Percentiles rank a stretch among this genome's conserved stretches.
phyloP scores from a whole-genome alignment of 2,329 filamentous ascomycete species.

The Fusarium setosum region DNA sequence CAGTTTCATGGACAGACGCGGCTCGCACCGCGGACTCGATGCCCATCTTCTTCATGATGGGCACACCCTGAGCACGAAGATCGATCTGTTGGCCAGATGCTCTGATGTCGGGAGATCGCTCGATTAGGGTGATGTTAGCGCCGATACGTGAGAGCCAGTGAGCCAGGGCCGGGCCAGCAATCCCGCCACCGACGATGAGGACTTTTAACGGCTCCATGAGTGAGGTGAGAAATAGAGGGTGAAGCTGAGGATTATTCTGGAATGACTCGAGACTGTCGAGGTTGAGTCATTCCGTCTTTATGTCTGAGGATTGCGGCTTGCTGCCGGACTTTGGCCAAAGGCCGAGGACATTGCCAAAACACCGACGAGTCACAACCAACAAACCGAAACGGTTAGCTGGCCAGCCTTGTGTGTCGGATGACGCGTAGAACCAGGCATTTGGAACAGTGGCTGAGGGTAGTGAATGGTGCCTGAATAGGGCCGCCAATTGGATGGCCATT shows the following conservation, averaged over 20 bases:
- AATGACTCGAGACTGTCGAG: too few species aligned
- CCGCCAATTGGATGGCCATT: too few species aligned
- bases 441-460: too few species aligned
- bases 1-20: background rate
- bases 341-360: too few species aligned
- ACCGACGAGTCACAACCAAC: too few species aligned
- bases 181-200: conserved; percentile 27
- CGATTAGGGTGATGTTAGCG: conserved; percentile 22
- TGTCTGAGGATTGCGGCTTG: too few species aligned
- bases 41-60: conserved; percentile 23
- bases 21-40: conserved; percentile 8
- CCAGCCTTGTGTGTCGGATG: too few species aligned
- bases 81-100: conserved; percentile 12
- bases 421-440: too few species aligned
- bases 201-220: conserved; percentile 8
- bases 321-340: too few species aligned
- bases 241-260: background rate
- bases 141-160: conserved; percentile 25
- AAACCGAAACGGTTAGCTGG: too few species aligned
- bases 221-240: background rate
- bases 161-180: conserved; percentile 29
- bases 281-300: too few species aligned
- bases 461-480: too few species aligned
- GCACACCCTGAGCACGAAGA: background rate
- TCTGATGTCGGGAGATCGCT: conserved; percentile 8